Evolutionary conservation across 495 filamentous ascomycete genomes (phyloP).

Genomic region (Oidiodendron maius): DNA sequence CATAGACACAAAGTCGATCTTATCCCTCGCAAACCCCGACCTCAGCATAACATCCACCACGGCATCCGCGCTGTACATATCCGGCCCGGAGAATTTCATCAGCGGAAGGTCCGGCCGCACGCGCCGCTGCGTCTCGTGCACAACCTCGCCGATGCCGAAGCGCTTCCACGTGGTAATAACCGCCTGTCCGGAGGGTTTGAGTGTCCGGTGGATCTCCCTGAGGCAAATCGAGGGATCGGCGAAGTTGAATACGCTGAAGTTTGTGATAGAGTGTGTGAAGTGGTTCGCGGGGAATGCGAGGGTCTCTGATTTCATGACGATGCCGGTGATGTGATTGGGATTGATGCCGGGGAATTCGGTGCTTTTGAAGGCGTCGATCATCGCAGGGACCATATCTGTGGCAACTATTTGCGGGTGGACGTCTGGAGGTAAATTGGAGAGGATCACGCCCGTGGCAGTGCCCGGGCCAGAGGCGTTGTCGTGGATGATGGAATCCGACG

Average conservation of each 20-base stretch:
- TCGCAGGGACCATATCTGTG: conserved; percentile 23
- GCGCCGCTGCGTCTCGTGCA: conserved; percentile 22
- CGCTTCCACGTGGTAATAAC: conserved; percentile 30
- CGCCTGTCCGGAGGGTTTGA: conserved; percentile 29
- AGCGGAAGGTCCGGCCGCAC: conserved; percentile 24
- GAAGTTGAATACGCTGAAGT: conserved; percentile 31
- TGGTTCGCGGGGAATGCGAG: conserved; percentile 18
- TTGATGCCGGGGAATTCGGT: not conserved
- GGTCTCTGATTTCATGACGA: conserved; percentile 21
- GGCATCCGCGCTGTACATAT: conserved; percentile 24
- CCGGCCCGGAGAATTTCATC: conserved; percentile 15
- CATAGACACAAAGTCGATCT: conserved; percentile 15
- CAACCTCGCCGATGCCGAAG: conserved; percentile 21
- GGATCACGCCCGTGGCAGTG: conserved; percentile 24
- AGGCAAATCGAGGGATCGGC: conserved; percentile 21
- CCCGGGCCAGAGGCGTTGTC: conserved; percentile 32
- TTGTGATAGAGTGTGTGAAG: conserved; percentile 35
- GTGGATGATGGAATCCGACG: conserved; percentile 23
- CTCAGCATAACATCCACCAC: conserved; percentile 15
- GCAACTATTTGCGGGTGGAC: conserved; percentile 22
- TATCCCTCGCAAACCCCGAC: conserved; percentile 19
- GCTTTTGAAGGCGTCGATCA: conserved; percentile 14
- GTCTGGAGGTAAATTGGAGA: conserved; percentile 18
- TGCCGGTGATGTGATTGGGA: conserved; percentile 16
- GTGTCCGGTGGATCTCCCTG: conserved; percentile 28